phyloP scores from a whole-genome alignment of 2,329 filamentous ascomycete species.

The Annulohypoxylon truncatum region DNA sequence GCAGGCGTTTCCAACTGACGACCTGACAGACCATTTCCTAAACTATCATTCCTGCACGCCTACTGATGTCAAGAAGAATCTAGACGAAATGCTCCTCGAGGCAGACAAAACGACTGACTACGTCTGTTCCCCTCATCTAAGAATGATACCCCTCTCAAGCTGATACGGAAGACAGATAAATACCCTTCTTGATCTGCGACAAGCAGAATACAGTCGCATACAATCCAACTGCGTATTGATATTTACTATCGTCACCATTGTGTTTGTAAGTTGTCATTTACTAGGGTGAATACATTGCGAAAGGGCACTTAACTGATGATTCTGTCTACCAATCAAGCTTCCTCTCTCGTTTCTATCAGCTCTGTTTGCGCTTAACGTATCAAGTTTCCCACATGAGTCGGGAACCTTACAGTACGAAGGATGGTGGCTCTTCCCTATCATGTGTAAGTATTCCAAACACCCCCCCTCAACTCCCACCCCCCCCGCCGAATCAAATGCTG shows the following conservation, averaged over 20 bases:
- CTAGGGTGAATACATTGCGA: background rate
- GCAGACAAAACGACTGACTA: conserved; percentile 9
- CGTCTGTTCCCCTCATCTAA: conserved; percentile 10
- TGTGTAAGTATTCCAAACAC: background rate
- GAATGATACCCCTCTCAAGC: background rate
- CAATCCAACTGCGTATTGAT: background rate
- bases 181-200: background rate
- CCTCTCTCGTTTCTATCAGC: background rate
- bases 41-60: conserved; percentile 19
- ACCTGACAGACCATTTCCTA: background rate
- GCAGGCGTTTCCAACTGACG: conserved; percentile 10
- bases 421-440: background rate
- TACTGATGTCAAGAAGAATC: conserved; percentile 16
- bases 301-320: background rate
- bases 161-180: background rate
- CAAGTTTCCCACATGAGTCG: background rate
- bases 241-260: background rate
- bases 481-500: background rate
- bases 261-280: background rate
- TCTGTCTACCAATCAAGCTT: background rate
- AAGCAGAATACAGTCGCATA: background rate
- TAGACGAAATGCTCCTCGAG: conserved; percentile 15
- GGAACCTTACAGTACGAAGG: background rate
- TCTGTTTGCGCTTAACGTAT: background rate
- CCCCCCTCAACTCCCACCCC: background rate